Evolutionary conservation across 768 basidiomycete species (phyloP).

Genomic region (Leccinum incarnatum): DNA sequence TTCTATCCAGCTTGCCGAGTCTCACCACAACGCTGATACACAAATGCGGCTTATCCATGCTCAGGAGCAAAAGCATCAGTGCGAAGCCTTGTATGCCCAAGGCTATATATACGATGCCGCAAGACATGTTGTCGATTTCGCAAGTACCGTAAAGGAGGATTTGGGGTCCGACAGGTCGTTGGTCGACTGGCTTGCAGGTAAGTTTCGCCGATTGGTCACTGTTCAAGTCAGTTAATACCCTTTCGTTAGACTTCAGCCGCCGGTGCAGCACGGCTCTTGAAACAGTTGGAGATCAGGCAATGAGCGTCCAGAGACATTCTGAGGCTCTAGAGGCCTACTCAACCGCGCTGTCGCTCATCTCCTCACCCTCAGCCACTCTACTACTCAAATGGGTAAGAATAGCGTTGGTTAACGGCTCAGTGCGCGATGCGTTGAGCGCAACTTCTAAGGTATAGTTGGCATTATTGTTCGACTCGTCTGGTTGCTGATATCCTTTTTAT

Average conservation of each 20-base stretch:
- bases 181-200: conserved; percentile 7
- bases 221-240: background rate
- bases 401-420: background rate
- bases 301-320: background rate
- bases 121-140: background rate
- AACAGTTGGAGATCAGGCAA: background rate
- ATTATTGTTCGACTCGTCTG: background rate
- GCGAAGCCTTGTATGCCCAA: conserved; percentile 1
- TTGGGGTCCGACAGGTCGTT: background rate
- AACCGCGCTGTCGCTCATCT: background rate
- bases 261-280: background rate
- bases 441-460: background rate
- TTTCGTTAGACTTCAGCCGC: background rate
- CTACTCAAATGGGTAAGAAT: background rate
- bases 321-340: conserved; percentile 1
- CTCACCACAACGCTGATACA: background rate
- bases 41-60: background rate
- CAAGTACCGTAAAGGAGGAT: background rate
- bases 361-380: background rate
- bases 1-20: background rate
- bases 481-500: background rate
- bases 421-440: background rate
- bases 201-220: background rate
- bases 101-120: conserved; percentile 1
- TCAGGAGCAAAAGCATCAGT: conserved; percentile 5